Evolutionary conservation across 805 yeast genomes (phyloP), one percentile per base, ranked within the genome.

Genomic region (Saturnispora sanitii): DNA sequence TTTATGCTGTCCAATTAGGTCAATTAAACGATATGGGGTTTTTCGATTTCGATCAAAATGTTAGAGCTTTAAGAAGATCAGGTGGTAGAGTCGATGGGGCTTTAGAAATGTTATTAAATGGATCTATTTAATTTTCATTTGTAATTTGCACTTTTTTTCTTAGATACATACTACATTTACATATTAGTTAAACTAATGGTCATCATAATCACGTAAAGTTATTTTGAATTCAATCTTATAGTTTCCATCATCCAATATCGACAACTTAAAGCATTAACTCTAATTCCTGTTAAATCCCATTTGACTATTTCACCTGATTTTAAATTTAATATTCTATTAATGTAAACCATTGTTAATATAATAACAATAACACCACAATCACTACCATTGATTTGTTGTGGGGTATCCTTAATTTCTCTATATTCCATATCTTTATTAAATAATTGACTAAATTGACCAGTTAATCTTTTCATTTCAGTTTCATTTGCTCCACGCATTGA

Each of bases 1-100:
- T 83, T 37, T 82, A 75, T 56, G 88, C 78, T 55, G 48, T 68
- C 3, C 92, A 80, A 57, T 62, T 80, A 47, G 74, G 83, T 52
- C 90, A 82, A 55, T 65, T 80, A 52, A 83, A 81, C 55, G 90
- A 82, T 54, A 79, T 82, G 73, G 92, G 92, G 6, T 90, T 90
- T 65, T 77, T 75, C 50, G 96, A 90, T 50, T 90, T 90, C 57
- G 97, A 90, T 50, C 73, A 84, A 50, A 92, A 92, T 56, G 87
- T 92, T 19, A 79, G 77, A 22, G 97, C 97, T 2, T 71, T 92
- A 53, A 77, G 96, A 66, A 77, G 97, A 64, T 77, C 90, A 41
- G 98, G 98, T 26, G 98, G 98, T 7, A 84, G 88, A 47, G 96
- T 90, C 20, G 96, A 90, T 64, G 96, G 96, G 35, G 98, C 98